phyloP scores from a whole-genome alignment of 495 filamentous ascomycete genomes.

The Aeminium ludgeri region DNA sequence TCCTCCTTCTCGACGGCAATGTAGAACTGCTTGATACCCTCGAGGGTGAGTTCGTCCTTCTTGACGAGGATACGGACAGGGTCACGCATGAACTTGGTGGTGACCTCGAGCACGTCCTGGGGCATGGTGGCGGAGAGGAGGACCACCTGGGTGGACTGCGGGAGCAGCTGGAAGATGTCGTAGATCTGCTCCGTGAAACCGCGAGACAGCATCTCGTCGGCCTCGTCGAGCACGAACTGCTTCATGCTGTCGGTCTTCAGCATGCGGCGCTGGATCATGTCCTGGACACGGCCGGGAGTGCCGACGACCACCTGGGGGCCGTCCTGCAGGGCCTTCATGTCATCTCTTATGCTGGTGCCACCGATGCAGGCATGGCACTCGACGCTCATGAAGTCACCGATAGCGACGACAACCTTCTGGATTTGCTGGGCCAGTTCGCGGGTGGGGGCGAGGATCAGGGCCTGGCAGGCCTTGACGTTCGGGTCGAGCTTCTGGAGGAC shows the following conservation, averaged over 20 bases:
- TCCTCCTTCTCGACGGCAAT: slow-evolving; percentile 99
- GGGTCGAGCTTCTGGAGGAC: slow-evolving; percentile 96
- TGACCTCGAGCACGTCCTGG: slow-evolving; percentile 96
- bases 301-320: slow-evolving; percentile 94
- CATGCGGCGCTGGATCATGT: slow-evolving; percentile 96
- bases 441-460: slow-evolving; percentile 88
- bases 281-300: slow-evolving; percentile 91
- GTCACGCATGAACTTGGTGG: slow-evolving; percentile 99
- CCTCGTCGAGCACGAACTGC: slow-evolving; percentile 98
- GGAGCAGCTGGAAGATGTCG: slow-evolving; percentile 96
- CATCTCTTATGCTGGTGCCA: slow-evolving; percentile 92
- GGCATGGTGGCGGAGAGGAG: slow-evolving; percentile 95
- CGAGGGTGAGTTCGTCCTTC: slow-evolving; percentile 95
- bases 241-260: slow-evolving; percentile 93
- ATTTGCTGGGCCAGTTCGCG: slow-evolving; percentile 98
- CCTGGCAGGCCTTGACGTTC: slow-evolving; percentile 80
- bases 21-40: slow-evolving; percentile 99
- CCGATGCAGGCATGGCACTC: slow-evolving; percentile 99
- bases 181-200: slow-evolving; percentile 99
- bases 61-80: slow-evolving; percentile 98
- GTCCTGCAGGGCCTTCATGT: slow-evolving; percentile 90
- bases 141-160: slow-evolving; percentile 93
- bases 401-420: slow-evolving; percentile 94
- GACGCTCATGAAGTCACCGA: slow-evolving; percentile 98
- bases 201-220: slow-evolving; percentile 95